Evolutionary conservation across 2,329 filamentous ascomycete species (phyloP).

Genomic region (Trichophyton mentagrophytes): DNA sequence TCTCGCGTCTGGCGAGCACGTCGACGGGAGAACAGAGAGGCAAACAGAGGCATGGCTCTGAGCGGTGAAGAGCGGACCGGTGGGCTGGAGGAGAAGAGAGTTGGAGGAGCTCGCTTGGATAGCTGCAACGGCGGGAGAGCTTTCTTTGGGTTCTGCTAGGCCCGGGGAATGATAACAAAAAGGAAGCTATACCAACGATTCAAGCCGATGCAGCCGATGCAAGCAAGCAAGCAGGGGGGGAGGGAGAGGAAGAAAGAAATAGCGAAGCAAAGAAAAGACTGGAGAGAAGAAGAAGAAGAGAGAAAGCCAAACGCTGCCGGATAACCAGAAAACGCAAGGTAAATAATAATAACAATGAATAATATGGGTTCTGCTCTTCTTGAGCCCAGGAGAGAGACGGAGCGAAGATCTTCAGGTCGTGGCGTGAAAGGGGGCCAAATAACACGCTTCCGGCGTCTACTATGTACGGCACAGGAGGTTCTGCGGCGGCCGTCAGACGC

Average conservation of each 20-base stretch:
- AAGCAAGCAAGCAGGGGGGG: not conserved
- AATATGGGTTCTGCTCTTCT: not conserved
- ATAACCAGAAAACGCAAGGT: not conserved
- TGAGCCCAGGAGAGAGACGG: not conserved
- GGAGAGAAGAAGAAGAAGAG: not conserved
- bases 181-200: not conserved
- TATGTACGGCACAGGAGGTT: not conserved
- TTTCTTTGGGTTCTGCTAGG: not conserved
- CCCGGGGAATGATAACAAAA: not conserved
- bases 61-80: not conserved
- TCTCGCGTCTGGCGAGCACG: conserved; percentile 1
- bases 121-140: not conserved
- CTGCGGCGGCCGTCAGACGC: not conserved
- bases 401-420: not conserved
- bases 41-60: not conserved
- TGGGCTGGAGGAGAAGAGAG: not conserved
- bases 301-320: not conserved
- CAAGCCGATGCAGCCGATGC: not conserved
- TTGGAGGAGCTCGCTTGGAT: not conserved
- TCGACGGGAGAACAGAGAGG: conserved; percentile 2
- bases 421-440: conserved; percentile 1
- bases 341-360: not conserved
- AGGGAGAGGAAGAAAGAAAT: not conserved
- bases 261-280: not conserved
- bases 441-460: not conserved